A percentile compares a stretch with the other conserved stretches of the same genome.
These are phyloP conservation scores for Phytopythium cucurbitacearum DNA, from an alignment of 352 stramenopile genomes.

Conservation along the genomic window DNA sequence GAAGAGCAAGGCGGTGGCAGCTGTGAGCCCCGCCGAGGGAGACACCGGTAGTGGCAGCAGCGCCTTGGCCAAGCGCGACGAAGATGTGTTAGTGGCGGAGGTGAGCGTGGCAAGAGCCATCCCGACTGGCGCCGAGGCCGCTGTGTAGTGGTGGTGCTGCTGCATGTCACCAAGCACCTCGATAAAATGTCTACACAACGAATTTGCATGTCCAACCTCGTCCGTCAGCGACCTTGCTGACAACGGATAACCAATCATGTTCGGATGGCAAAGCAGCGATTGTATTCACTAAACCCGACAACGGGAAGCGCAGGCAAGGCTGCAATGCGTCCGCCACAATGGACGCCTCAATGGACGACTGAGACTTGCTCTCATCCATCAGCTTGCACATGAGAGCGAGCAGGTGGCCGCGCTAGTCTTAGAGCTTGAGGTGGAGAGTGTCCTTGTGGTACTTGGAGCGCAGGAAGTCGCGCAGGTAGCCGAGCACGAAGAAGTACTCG, in stretches of 20 bases:
- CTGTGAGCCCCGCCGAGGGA: conserved; percentile 2
- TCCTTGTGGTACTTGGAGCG: conserved; percentile 65
- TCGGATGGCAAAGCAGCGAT: too few species aligned
- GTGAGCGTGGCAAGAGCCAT: background rate
- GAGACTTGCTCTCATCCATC: too few species aligned
- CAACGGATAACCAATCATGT: too few species aligned
- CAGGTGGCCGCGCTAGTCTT: conserved; percentile 7
- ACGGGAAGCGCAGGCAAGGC: too few species aligned
- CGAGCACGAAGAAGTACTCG: conserved; percentile 63
- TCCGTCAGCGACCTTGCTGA: too few species aligned
- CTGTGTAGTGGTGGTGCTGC: background rate
- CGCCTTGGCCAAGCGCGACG: background rate
- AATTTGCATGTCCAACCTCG: too few species aligned
- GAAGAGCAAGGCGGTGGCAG: conserved; percentile 1
- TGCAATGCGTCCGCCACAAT: too few species aligned
- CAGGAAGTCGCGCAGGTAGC: conserved; percentile 61
- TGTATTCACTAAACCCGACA: too few species aligned
- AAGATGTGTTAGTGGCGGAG: background rate
- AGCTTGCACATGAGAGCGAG: background rate
- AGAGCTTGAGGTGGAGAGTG: conserved; percentile 55
- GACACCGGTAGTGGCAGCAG: background rate
- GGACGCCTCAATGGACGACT: too few species aligned
- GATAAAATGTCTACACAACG: too few species aligned
- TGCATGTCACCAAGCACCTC: too few species aligned
- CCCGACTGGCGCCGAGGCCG: conserved; percentile 1